Conservation (phyloP, 208 protist species). For the Wallacemonas collosoma region DNA sequence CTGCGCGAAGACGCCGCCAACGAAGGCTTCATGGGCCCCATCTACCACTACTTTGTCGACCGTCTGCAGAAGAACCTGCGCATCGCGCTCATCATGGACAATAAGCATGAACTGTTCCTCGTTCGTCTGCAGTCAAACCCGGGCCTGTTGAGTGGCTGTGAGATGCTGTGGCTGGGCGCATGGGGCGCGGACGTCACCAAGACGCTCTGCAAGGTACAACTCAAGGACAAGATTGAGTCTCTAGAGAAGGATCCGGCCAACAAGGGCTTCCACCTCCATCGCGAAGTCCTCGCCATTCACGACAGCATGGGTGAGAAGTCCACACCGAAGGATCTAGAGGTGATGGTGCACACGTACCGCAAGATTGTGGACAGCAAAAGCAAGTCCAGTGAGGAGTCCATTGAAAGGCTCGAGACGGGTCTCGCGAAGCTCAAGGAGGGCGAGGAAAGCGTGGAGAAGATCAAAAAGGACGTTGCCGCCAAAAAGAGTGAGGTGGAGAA, state of each 20-base stretch:
- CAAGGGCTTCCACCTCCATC: conserved; percentile 82
- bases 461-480: conserved; percentile 83
- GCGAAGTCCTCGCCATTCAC: conserved; percentile 89
- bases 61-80: conserved; percentile 93
- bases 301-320: conserved; percentile 50
- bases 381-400: conserved; percentile 66
- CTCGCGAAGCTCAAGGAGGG: conserved; percentile 95
- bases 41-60: conserved; percentile 84
- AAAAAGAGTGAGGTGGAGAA: conserved; percentile 90
- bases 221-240: conserved; percentile 72
- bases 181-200: conserved; percentile 90
- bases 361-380: conserved; percentile 78
- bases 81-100: conserved; percentile 95
- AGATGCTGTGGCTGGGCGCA: conserved; percentile 94
- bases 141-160: conserved; percentile 93
- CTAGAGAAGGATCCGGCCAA: conserved; percentile 64
- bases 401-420: conserved; percentile 87
- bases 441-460: conserved; percentile 88
- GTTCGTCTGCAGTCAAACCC: conserved; percentile 94
- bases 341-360: conserved; percentile 86
- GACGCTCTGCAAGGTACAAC: conserved; percentile 79
- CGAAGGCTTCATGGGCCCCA: conserved; percentile 83
- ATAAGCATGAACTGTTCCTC: conserved; percentile 85
- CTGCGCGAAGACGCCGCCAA: conserved; percentile 89
- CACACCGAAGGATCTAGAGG: conserved; percentile 87